phyloP scores from a whole-genome alignment of 805 yeast genomes.

The Pichia paraexigua region DNA sequence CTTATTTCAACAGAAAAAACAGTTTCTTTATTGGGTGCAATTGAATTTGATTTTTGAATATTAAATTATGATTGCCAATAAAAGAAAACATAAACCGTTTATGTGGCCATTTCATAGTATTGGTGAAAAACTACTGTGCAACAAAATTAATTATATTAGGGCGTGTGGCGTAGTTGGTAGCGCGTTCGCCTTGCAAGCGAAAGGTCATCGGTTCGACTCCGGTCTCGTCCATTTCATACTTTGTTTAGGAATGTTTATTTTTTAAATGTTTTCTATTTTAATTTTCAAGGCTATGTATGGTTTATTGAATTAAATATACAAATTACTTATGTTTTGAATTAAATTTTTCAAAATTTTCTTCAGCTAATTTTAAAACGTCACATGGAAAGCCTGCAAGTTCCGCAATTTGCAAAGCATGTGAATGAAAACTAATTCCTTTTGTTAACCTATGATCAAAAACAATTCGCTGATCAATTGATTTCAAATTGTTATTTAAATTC shows the following conservation, averaged over 20 bases:
- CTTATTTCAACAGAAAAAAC: no score
- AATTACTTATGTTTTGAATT: background rate
- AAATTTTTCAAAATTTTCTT: constrained; percentile 21
- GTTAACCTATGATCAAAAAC: constrained; percentile 48
- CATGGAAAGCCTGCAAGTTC: constrained; percentile 71
- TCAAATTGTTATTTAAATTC: constrained; percentile 2
- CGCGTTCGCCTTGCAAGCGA: constrained; percentile 79
- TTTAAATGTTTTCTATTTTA: no score
- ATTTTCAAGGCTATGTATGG: no score
- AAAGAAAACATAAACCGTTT: no score
- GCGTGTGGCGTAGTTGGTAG: constrained; percentile 83
- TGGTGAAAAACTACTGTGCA: no score
- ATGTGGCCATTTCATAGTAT: no score
- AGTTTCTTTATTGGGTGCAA: no score
- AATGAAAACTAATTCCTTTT: constrained; percentile 63
- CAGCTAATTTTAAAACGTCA: constrained; percentile 48
- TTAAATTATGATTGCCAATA: no score
- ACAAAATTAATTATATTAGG: constrained; percentile 31
- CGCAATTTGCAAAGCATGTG: constrained; percentile 75
- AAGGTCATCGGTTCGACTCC: constrained; percentile 79
- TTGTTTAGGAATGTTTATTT: no score
- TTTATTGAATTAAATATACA: no score
- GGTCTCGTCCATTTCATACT: constrained; percentile 55
- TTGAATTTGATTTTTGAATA: no score
- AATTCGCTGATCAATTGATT: constrained; percentile 24